Base-by-base conservation (phyloP, 495 filamentous ascomycete species). In the Daldinia decipiens region DNA sequence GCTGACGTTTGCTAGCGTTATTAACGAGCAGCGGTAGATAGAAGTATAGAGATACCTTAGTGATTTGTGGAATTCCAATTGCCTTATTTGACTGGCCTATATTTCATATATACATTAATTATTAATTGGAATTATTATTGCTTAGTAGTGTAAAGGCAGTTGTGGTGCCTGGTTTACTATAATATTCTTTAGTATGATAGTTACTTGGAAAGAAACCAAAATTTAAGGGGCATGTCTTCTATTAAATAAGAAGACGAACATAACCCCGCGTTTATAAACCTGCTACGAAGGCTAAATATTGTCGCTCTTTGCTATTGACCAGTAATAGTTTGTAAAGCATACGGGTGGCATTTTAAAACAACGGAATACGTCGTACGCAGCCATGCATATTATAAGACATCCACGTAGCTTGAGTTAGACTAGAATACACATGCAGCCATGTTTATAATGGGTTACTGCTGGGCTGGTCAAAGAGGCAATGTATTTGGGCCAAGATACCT, bases 301-400 rank as follows among this genome's bases (percentile, higher is more conserved):
- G 51, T 34, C 17, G n/a, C 26, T 54, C 39, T 27, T 45, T 34
- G n/a, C 59, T 13, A 24, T 47, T 26, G 19, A 38, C 56, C 26
- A 55, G 50, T 61, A 54, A 51, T 31, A 54, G 34, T 67, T 6
- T 45, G 31, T 51, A 55, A 4, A 59, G 34, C 29, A 36, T 50
- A 67, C 54, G 36, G 32, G 59, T 63, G 58, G 53, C 50, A 45
- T 38, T 15, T 13, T 68, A 56, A 58, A 56, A 68, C 60, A 56
- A 34, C 31, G n/a, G 55, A 39, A 65, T 38, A 62, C 55, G 70
- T 32, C 39, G 65, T 59, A 65, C 70, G 57, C 27, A 43, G 61
- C 50, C 27, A 64, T 29, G 56, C 45, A 60, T 29, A 9, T 32
- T 36, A 60, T 13, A 45, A 65, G 54, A 68, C 52, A 61, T 59